Base-by-base conservation (phyloP, 2,329 filamentous ascomycete genomes). In the Botrytis deweyae region DNA sequence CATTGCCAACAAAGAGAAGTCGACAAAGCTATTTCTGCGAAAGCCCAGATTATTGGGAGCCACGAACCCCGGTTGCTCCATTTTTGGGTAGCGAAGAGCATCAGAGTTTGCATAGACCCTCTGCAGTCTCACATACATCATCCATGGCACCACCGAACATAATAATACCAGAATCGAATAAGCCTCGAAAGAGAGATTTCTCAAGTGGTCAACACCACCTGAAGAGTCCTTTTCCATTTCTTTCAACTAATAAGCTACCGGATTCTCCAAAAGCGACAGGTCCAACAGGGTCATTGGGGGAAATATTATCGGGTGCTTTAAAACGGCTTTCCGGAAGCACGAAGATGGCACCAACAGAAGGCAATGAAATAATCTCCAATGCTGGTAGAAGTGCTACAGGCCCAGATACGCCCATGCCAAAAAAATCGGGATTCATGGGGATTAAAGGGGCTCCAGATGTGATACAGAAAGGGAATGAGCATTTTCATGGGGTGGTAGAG, bases 181-280 rank as follows among this genome's bases (percentile, higher is more conserved):
- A 42, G 7, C 16, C 38, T 22, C 44, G 38, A 29, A 76, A 65
- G 36, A 73, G 33, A 29, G 46, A n/a, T 10, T 77, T 77, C 46
- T 73, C 67, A 46, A 69, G 59, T 14, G 74, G 75, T 25, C 75
- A 75, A 61, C 74, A 75, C 52, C 77, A 75, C 9, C 44, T 76
- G 52, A 77, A 75, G 44, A 77, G 77, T 65, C 75, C 77, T 4
- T 77, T 75, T 42, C 76, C 76, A 16, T 77, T 76, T 62, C n/a
- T 46, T 42, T 20, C 67, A 38, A 62, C 25, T 65, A 36, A 49
- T 12, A 72, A 65, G 44, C 44, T 70, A 71, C 55, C 70, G 59
- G 63, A 66, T 36, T 72, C 70, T 20, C 46, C 62, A 38, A 55
- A 20, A 55, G 3, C 38, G 10, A 33, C 36, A 14, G 66, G 49